These are phyloP conservation scores for Wallemia mellicola DNA, from an alignment of 1,284 basidiomycete species.

Conservation along the genomic window DNA sequence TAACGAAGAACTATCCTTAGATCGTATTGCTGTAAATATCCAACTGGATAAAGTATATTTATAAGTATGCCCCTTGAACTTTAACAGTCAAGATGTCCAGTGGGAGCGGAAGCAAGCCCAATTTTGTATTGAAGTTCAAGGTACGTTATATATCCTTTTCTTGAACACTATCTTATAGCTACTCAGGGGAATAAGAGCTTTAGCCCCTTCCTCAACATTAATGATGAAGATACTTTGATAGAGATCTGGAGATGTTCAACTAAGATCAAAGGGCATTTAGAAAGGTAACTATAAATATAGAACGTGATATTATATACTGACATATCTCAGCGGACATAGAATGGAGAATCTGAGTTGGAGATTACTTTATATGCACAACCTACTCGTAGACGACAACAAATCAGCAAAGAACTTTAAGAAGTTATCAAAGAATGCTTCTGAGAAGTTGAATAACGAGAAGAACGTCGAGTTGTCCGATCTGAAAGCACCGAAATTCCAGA, in stretches of 20 bases:
- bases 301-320: neutral
- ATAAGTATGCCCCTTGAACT: neutral
- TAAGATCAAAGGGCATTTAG: neutral
- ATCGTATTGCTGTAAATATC: too few species aligned
- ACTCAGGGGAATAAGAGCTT: neutral
- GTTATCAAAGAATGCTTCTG: neutral
- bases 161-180: too few species aligned
- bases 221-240: neutral
- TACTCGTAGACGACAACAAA: neutral
- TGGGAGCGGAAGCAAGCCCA: neutral
- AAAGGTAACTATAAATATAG: neutral
- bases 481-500: neutral
- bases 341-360: slow-evolving; percentile 1
- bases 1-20: too few species aligned
- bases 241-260: slow-evolving; percentile 1
- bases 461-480: neutral
- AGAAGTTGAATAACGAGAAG: neutral
- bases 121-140: neutral
- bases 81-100: neutral
- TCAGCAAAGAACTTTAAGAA: neutral
- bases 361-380: neutral
- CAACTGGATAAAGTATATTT: too few species aligned
- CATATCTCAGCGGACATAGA: neutral
- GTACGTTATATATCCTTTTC: neutral
- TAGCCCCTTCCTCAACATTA: neutral